Percentiles rank a stretch among this genome's conserved stretches.
These are phyloP conservation scores for Dothistroma pini DNA, from an alignment of 2,329 filamentous ascomycete genomes.

Conservation along the genomic window DNA sequence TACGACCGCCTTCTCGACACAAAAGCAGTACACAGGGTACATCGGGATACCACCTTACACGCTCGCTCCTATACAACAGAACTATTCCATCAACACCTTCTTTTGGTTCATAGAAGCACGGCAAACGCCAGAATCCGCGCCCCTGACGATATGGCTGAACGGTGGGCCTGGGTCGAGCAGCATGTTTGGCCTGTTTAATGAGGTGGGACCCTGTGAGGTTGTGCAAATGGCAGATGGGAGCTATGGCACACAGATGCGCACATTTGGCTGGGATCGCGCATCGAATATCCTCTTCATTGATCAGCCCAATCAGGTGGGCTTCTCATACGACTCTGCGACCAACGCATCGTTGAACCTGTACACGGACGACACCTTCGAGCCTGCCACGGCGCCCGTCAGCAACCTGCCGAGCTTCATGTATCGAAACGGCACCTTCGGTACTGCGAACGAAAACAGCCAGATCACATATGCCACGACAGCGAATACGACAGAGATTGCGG, in stretches of 20 bases:
- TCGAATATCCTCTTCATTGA: constrained; percentile 59
- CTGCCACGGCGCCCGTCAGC: constrained; percentile 31
- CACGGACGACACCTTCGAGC: constrained; percentile 40
- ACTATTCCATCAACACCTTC: constrained; percentile 60
- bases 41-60: constrained; percentile 54
- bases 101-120: constrained; percentile 62
- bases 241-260: constrained; percentile 44
- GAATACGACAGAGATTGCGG: constrained; percentile 37
- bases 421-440: constrained; percentile 64
- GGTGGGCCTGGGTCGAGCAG: constrained; percentile 64
- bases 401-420: constrained; percentile 37
- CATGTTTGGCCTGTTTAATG: constrained; percentile 61
- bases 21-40: constrained; percentile 70
- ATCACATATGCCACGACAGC: constrained; percentile 26
- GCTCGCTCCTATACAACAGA: constrained; percentile 46
- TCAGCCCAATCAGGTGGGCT: constrained; percentile 66
- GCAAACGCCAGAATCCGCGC: constrained; percentile 46
- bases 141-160: constrained; percentile 63
- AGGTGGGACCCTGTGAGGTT: constrained; percentile 51
- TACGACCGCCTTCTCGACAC: constrained; percentile 59
- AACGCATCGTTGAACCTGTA: constrained; percentile 57
- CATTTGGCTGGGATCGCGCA: constrained; percentile 64
- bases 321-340: constrained; percentile 62
- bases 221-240: constrained; percentile 42
- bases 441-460: constrained; percentile 40